A percentile compares a stretch with the other conserved stretches of the same genome.
phyloP scores from a whole-genome alignment of 768 basidiomycete species.

The Pleurotus salmoneostramineus region DNA sequence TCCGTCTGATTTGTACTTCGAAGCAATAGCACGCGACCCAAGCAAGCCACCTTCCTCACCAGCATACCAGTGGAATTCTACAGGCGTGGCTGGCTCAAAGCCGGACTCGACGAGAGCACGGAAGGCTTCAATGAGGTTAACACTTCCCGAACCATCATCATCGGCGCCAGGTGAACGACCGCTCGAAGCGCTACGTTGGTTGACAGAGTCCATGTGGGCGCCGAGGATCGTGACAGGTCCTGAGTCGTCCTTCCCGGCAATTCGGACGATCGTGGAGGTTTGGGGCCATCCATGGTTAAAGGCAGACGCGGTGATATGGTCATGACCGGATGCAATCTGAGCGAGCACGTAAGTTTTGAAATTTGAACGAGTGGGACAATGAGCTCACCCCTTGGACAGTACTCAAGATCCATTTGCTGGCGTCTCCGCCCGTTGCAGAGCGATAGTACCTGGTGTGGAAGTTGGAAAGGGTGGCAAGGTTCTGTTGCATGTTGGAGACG shows the following conservation, averaged over 20 bases:
- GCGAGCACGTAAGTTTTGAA: neutral
- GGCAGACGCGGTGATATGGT: conserved; percentile 23
- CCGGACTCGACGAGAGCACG: conserved; percentile 32
- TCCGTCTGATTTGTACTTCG: conserved; percentile 40
- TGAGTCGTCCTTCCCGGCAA: conserved; percentile 26
- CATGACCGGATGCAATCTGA: conserved; percentile 14
- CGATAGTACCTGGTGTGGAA: conserved; percentile 33
- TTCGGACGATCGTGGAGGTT: conserved; percentile 31
- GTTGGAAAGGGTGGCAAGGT: conserved; percentile 24
- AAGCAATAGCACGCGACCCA: conserved; percentile 53
- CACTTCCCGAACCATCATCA: conserved; percentile 44
- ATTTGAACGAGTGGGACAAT: neutral
- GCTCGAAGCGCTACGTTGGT: conserved; percentile 29
- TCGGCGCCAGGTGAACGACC: conserved; percentile 47
- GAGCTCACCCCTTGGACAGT: conserved; percentile 19
- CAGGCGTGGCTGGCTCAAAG: conserved; percentile 33
- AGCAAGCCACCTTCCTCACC: conserved; percentile 42
- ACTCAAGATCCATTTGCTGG: conserved; percentile 27
- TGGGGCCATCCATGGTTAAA: conserved; percentile 31
- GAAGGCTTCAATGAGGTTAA: conserved; percentile 40
- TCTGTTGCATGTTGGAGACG: conserved; percentile 21
- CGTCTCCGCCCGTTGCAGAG: conserved; percentile 24
- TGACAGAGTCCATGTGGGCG: conserved; percentile 40
- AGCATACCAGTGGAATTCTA: conserved; percentile 48
- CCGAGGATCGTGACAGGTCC: conserved; percentile 32